phyloP scores from a whole-genome alignment of 2,329 filamentous ascomycete genomes.

The Ceratocystis albifundus region DNA sequence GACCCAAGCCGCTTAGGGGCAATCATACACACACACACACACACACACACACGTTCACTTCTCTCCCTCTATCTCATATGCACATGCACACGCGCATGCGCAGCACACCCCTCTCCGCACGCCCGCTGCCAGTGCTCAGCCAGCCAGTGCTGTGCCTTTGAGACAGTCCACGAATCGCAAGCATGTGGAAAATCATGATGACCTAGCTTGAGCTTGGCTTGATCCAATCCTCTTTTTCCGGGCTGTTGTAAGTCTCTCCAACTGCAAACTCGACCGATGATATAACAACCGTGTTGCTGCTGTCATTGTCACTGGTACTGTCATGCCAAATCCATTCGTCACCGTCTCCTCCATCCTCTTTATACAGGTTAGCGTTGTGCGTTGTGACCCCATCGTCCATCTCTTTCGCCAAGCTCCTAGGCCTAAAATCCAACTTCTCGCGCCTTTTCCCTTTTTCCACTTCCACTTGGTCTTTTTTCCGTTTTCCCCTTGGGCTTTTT shows the following conservation, averaged over 20 bases:
- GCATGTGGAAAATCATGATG: neutral
- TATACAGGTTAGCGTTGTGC: neutral
- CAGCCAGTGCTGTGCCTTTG: neutral
- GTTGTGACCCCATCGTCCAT: neutral
- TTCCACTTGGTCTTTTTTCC: neutral
- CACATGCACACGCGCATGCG: neutral
- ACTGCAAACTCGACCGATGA: neutral
- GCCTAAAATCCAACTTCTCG: neutral
- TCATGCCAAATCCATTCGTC: neutral
- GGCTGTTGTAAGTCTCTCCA: neutral
- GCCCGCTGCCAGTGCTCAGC: neutral
- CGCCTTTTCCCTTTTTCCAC: neutral
- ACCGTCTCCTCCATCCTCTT: neutral
- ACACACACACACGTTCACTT: too few species aligned
- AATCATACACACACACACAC: neutral
- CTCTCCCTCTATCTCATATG: neutral
- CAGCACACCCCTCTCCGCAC: neutral
- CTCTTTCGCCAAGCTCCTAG: neutral
- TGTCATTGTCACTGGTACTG: neutral
- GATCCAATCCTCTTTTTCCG: slow-evolving; percentile 13
- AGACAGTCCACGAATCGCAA: neutral
- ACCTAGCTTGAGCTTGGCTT: neutral
- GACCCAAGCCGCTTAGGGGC: neutral
- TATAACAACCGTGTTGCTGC: neutral
- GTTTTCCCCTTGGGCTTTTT: slow-evolving; percentile 6